Conservation (phyloP, 768 basidiomycete genomes). For the Galerina sulciceps region DNA sequence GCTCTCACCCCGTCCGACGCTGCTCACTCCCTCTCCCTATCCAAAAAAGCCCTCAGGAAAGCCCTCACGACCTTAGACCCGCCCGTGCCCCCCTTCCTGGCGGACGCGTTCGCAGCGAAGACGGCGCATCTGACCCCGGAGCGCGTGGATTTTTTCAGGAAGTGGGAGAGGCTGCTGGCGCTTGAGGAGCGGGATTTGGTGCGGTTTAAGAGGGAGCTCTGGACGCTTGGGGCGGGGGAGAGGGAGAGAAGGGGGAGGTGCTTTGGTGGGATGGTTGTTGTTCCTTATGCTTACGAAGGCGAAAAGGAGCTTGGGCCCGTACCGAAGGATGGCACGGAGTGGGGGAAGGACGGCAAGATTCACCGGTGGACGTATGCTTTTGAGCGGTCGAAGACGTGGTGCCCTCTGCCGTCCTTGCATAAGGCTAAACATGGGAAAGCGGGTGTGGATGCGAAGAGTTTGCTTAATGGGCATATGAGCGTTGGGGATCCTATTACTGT, state of each 20-base stretch:
- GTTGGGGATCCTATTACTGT: constrained; percentile 84
- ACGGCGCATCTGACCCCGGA: constrained; percentile 75
- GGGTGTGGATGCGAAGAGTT: constrained; percentile 19
- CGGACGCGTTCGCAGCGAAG: constrained; percentile 70
- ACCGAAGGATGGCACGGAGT: constrained; percentile 7
- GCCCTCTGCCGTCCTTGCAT: constrained; percentile 6
- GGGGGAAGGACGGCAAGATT: constrained; percentile 54
- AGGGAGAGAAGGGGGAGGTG: constrained; percentile 85
- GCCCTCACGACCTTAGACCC: constrained; percentile 12
- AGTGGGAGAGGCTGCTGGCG: constrained; percentile 88
- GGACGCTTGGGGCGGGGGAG: constrained; percentile 85
- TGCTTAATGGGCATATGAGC: constrained; percentile 81
- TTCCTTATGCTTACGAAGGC: background rate
- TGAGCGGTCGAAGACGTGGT: constrained; percentile 32
- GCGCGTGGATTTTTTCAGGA: constrained; percentile 81
- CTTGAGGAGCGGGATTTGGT: constrained; percentile 86
- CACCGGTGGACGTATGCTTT: constrained; percentile 85
- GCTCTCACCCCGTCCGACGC: background rate
- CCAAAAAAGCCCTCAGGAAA: background rate
- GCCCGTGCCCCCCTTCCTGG: constrained; percentile 48
- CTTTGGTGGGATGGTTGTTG: constrained; percentile 71
- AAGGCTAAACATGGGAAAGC: background rate
- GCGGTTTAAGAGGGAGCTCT: constrained; percentile 88
- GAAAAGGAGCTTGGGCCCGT: background rate
- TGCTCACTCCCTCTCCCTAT: background rate